Evolutionary conservation across 2,329 filamentous ascomycete species (phyloP), one percentile per base, ranked within the genome.

Genomic region (Leptoxyphium fumago): DNA sequence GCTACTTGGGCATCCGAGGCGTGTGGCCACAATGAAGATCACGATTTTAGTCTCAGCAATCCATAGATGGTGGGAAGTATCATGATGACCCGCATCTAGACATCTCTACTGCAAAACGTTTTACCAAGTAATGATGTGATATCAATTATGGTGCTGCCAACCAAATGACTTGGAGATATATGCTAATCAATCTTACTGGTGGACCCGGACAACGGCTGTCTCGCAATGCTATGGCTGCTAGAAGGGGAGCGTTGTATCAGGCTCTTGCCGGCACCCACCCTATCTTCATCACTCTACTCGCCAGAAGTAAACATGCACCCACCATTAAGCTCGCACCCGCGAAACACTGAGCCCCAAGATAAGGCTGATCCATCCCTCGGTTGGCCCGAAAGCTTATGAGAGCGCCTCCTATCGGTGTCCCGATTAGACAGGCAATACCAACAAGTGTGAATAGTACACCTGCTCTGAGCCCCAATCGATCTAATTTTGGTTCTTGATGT

Each of bases 351-450:
- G 52, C 55, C 11, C 45, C 48, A 38, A 55, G 34, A 43, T 48
- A 56, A n/a, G 48, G 42, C 32, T 46, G 38, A 14, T 29, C 43
- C 44, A 51, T 14, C 3, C 46, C 49, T 30, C 44, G 46, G 13
- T 48, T 42, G 13, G 38, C 32, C 13, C 52, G 43, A 14, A 45
- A 45, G 21, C 40, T 47, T 26, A 57, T 50, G 44, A 57, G 39
- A 4, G 51, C 53, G 10, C 53, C 54, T 32, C 52, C 54, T 36
- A 57, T 55, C 6, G 54, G 54, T 17, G 52, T 53, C 5, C 53
- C 53, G 13, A 52, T 44, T 32, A 57, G 38, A 28, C 48, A 52
- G 10, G 51, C 54, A 10, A 57, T 10, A 1, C 54, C 52, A 11
- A 57, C 50, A 34, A 42, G 46, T 14, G 45, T 52, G 38, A 54